phyloP scores from a whole-genome alignment of 257 asterid genomes.

The Solanum tarijense region DNA sequence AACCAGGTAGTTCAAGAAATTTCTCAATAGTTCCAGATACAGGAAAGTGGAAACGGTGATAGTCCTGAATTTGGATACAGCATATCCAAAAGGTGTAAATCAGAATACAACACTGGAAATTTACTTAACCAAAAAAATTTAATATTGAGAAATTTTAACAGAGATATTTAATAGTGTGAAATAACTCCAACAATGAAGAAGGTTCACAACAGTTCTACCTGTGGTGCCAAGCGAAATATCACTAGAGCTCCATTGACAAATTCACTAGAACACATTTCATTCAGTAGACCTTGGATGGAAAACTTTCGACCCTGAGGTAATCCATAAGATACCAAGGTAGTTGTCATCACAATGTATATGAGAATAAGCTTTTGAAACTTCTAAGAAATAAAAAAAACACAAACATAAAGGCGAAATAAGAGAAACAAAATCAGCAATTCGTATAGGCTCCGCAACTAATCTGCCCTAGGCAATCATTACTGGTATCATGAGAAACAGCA shows the following conservation, averaged over 20 bases:
- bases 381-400: neutral
- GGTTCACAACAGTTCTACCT: constrained; percentile 34
- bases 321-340: neutral
- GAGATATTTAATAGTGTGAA: neutral
- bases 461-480: neutral
- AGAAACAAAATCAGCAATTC: neutral
- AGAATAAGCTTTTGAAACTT: neutral
- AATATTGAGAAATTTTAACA: neutral
- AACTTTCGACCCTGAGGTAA: constrained; percentile 71
- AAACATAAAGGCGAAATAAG: neutral
- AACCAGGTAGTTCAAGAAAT: constrained; percentile 82
- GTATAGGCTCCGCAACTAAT: neutral
- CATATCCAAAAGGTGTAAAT: neutral
- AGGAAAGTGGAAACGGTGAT: constrained; percentile 91
- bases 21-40: constrained; percentile 88
- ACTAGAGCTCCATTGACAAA: constrained; percentile 74
- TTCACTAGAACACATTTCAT: constrained; percentile 48
- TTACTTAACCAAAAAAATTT: neutral
- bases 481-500: neutral
- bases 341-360: constrained; percentile 3
- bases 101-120: neutral
- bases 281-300: constrained; percentile 79
- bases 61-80: constrained; percentile 46
- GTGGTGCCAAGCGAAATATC: constrained; percentile 98
- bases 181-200: neutral